Evolutionary conservation across 176 grass and related monocot genomes (phyloP).

Genomic region (Aegilops sharonensis): DNA sequence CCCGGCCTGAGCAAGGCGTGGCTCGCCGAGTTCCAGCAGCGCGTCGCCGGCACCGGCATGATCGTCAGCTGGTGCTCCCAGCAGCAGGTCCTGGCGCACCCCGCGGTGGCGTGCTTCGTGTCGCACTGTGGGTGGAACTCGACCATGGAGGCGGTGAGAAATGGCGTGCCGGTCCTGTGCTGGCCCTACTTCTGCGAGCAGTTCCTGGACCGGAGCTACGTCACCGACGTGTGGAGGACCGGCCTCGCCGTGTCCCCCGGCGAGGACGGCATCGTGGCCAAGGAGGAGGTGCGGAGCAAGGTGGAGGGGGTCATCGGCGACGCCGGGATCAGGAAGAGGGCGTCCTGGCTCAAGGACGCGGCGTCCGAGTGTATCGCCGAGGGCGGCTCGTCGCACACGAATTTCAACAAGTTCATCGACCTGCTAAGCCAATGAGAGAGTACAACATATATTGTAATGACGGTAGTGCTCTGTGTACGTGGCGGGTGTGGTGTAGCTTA

Average conservation of each 20-base stretch:
- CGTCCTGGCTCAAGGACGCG: slow-evolving; percentile 12
- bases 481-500: no score
- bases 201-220: slow-evolving; percentile 37
- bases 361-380: background rate
- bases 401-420: background rate
- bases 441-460: background rate
- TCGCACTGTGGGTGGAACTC: slow-evolving; percentile 68
- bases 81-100: slow-evolving; percentile 43
- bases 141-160: slow-evolving; percentile 31
- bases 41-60: slow-evolving; percentile 40
- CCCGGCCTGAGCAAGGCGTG: slow-evolving; percentile 17
- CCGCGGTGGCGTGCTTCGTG: slow-evolving; percentile 40
- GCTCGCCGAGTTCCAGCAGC: slow-evolving; percentile 30
- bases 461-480: no score
- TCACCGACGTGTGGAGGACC: slow-evolving; percentile 40
- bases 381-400: slow-evolving; percentile 23
- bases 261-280: slow-evolving; percentile 40
- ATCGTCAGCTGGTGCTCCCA: slow-evolving; percentile 57
- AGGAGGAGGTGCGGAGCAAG: slow-evolving; percentile 41
- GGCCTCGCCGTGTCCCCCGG: slow-evolving; percentile 40
- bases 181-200: slow-evolving; percentile 62
- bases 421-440: slow-evolving; percentile 21
- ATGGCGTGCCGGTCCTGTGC: slow-evolving; percentile 45
- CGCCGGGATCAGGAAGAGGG: slow-evolving; percentile 28
- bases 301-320: slow-evolving; percentile 26